Base-by-base conservation (phyloP, 2,329 filamentous ascomycete genomes). In the Tolypocladium sp. region DNA sequence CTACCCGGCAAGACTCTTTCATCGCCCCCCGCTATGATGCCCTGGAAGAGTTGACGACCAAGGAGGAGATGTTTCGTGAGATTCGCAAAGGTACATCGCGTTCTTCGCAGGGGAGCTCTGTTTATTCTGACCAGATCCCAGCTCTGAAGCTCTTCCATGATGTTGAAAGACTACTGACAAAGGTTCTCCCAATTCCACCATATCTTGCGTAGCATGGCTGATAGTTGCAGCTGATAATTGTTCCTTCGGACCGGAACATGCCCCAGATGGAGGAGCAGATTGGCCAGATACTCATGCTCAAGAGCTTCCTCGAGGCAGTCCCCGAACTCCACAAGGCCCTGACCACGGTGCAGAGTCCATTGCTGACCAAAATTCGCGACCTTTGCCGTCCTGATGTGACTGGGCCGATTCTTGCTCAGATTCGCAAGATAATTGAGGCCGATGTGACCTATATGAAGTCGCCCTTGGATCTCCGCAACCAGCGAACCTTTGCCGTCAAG, bases 401-500 rank as follows among this genome's bases (percentile, higher is more conserved):
- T 6, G 74, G 77, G 22, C 77, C 80, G 1, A 81, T 93, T 3
- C 77, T 87, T 52, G 74, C 81, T 2, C 73, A 89, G 2, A 92
- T 99, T 57, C 76, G 82, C 52, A 75, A 79, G 17, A 84, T 84
- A 0, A 87, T 99, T 64, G 94, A 97, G 63, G 82, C 89, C 10
- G 90, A 96, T 69, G 90, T 92, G 0, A 83, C 81, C 0, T 95
- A 89, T 65, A 88, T 90, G 60, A 90, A 82, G 54, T 85, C 87
- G 27, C 88, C 94, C 0, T 79, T 97, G 5, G 93, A 97, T 62
- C 78, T 96, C 59, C 84, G 92, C 17, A 96, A 97, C 62, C 93
- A 97, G 69, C 82, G 93, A 63, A 90, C 89, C 0, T 97, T 95
- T 74, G 93, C 93, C 27, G 88, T 97, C 38, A 94, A 89, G 76